Evolutionary conservation across 2,329 filamentous ascomycete genomes (phyloP), one percentile per base, ranked within the genome.

Genomic region (Cylindrodendrum hubeiense): DNA sequence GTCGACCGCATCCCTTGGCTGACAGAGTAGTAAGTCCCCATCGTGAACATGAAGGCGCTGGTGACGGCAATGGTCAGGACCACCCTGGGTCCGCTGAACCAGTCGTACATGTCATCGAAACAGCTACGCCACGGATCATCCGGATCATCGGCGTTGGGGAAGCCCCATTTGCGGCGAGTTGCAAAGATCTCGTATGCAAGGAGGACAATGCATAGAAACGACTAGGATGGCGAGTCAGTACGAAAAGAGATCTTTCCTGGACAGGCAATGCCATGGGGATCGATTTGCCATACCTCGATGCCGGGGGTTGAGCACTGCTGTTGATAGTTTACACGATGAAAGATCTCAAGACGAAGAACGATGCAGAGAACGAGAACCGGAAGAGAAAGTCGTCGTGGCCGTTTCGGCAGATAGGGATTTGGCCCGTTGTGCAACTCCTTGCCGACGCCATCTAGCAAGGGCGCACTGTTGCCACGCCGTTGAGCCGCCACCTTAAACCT

Each of bases 281-380:
- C 15, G 5, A 30, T 34, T 72, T 65, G n/a, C n/a, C n/a, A n/a
- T 67, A 79, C 85, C 80, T 88, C 85, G 17, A 88, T 69, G 3
- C 86, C 86, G 21, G 82, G 77, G 13, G 75, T 78, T 7, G 85
- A 80, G 70, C 87, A 89, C 74, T 88, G 85, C 37, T 86, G 80
- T 63, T 84, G 80, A 26, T 77, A 75, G 15, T 83, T 79, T 1
- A 86, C 81, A 33, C 75, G 77, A 55, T 86, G 80, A 37, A 85
- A 83, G 2, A 85, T 73, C 64, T 87, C 84, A 17, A 88, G 71
- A 5, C 87, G 82, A 9, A 84, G 33, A 3, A 86, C 77, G 49
- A 87, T 77, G 30, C 81, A 81, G 5, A 80, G 43, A 9, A 86
- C 76, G 17, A 88, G 71, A 13, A 80, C 74, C 1, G 83, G 81